Evolutionary conservation across 208 protist species (phyloP), one percentile per base, ranked within the genome.

Genomic region (Trypanosoma theileri): DNA sequence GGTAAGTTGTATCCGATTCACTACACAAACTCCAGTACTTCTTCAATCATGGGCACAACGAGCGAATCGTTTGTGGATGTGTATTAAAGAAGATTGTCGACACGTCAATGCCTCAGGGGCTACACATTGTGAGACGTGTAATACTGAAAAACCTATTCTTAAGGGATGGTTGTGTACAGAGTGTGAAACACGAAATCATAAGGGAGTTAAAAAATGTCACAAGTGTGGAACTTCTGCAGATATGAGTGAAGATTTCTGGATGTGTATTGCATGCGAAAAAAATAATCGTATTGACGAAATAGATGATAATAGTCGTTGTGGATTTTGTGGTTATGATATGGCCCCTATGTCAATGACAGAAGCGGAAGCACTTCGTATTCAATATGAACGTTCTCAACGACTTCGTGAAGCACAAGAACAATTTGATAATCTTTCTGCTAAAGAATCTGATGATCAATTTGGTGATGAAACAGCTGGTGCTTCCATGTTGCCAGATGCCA

Each of bases 251-350:
- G 82, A 80, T 16, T 92, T 86, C 61, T 96, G 87, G 86, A 91
- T 93, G 88, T 96, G 90, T 65, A 79, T 84, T 13, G 81, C 75
- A 16, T 96, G 90, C 68, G 70, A 80, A n/a, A 82, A 93, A 73
- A 96, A 93, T 77, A 96, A 96, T 71, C 83, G 84, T 22, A 69
- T 93, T 31, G 90, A 96, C 66, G 87, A 91, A 35, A 52, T 96
- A 14, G 85, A 93, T 54, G 86, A 91, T 68, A 96, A 96, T 72
- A 93, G 90, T 61, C 60, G 80, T 0, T 96, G 90, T 67, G 90
- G 90, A 2, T 89, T 85, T 60, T 96, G 90, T 69, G 72, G 78
- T 19, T 96, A 96, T 65, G 86, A 96, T 67, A 96, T 96, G 90
- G 90, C 90, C 0, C 90, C 90, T 0, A 75, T 82, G 14, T 80